Evolutionary conservation across 805 yeast genomes (phyloP), one percentile per base, ranked within the genome.

Genomic region (Yamadazyma ubonensis): DNA sequence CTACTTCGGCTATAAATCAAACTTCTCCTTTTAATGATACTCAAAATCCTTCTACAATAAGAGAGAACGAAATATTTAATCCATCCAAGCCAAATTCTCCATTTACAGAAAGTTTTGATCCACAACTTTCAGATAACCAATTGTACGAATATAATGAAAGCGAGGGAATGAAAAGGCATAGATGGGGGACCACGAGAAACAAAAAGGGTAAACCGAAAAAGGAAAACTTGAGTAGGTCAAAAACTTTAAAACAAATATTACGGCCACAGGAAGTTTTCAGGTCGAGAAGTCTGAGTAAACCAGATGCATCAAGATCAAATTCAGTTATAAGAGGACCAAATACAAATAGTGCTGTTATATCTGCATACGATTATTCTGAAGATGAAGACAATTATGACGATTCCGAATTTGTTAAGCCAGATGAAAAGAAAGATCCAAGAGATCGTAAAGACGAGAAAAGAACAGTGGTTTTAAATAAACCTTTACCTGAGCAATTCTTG

Each of bases 171-270:
- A 79, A 83, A 49, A 74, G 95, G 53, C 76, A 82, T 50, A 73
- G 96, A 63, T 87, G 95, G 96, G 96, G 96, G 43, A 90, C 97
- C 3, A 87, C 84, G 49, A 74, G 96, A 50, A 77, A 79, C 53
- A 78, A 78, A 43, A 74, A 78, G 45, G 95, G 95, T 6, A 71
- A 73, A 33, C 90, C 93, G 16, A 49, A 55, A 32, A 55, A 55
- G 38, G 70, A 66, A 41, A 59, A 63, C 32, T 64, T 77, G 10
- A 73, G 73, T 6, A 66, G 90, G 48, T 74, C 81, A 12, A 81
- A 71, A 53, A 82, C 91, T 0, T 57, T 84, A 30, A 71, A 72
- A 52, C 71, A 76, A 7, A 49, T 68, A 23, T 52, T 68, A 26
- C 53, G 46, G 31, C 64, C 52, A 9, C 42, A 41, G 28, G 45